Evolutionary conservation across 140 eudicot genomes (phyloP), one percentile per base, ranked within the genome.

Genomic region (Cichorium intybus): DNA sequence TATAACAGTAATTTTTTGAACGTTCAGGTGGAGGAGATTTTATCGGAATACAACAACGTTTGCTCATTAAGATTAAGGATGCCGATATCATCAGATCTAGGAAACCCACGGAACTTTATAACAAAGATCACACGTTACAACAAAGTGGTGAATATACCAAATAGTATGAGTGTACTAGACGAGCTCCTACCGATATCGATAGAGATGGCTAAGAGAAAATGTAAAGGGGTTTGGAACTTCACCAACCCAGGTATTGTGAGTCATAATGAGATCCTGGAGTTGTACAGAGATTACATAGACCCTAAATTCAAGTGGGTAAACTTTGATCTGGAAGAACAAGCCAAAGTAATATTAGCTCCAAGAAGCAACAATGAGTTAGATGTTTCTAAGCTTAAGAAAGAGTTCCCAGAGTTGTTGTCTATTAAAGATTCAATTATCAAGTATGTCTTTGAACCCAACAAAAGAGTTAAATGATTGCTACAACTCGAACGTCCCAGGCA

Each of bases 331-430:
- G 70, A 71, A 66, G 85, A 80, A 62, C 79, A 80, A 76, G 76
- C 82, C 18, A 80, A 80, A 62, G 82, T 80, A 65, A 80, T 80
- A 34, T 29, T 71, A 16, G 85, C 85, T 34, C 82, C 81, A 52
- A 54, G 79, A 48, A 80, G 85, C 72, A 80, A 80, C 66, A 76
- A 80, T 71, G 79, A 71, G 70, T 46, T 80, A 68, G 85, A 80
- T 62, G 73, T 62, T 55, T 60, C 77, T 46, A 79, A 79, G 61
- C 75, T 79, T 60, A 80, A 72, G 81, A 75, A 60, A 66, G 85
- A 80, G 57, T 80, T 80, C 64, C 82, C 82, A 12, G 69, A 76
- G 43, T 48, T 80, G 64, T 71, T 76, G 66, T 68, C 85, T 0
- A 62, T 80, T 47, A 80, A 67, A 64, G 75, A 72, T 55, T 80